These are phyloP conservation scores for Phytopythium chamaehyphon DNA, from an alignment of 352 stramenopile genomes.

Conservation along the genomic window DNA sequence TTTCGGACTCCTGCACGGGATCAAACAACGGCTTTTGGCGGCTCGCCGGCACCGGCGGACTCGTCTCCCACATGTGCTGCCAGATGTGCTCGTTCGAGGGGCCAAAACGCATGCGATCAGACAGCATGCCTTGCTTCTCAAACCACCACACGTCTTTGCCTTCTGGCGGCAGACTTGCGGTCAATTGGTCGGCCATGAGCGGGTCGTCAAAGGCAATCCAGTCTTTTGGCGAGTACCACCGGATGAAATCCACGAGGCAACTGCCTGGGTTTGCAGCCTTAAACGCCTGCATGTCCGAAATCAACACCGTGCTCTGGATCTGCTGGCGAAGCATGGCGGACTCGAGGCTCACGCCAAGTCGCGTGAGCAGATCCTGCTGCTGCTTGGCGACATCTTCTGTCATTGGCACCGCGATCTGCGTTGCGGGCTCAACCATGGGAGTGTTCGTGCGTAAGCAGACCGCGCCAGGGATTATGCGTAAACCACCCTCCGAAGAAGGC, in stretches of 20 bases:
- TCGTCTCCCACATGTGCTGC: conserved; percentile 74
- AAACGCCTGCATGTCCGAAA: conserved; percentile 86
- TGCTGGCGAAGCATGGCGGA: conserved; percentile 69
- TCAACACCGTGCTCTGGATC: conserved; percentile 62
- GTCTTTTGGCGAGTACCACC: conserved; percentile 82
- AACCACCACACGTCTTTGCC: conserved; percentile 64
- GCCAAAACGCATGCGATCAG: conserved; percentile 61
- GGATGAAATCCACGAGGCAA: conserved; percentile 76
- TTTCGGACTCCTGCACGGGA: conserved; percentile 68
- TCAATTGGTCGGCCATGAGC: conserved; percentile 10
- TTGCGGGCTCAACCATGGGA: conserved; percentile 58
- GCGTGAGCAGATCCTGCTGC: conserved; percentile 70
- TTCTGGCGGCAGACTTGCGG: conserved; percentile 30
- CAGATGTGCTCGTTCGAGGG: conserved; percentile 44
- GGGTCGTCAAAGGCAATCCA: conserved; percentile 48
- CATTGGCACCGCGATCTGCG: conserved; percentile 59
- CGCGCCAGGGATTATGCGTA: conserved; percentile 25
- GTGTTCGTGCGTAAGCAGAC: conserved; percentile 43
- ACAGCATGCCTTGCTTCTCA: conserved; percentile 61
- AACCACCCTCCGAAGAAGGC: conserved; percentile 23
- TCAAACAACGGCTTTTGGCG: conserved; percentile 77
- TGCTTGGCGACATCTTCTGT: conserved; percentile 78
- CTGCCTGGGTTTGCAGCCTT: conserved; percentile 71
- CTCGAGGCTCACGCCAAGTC: conserved; percentile 56
- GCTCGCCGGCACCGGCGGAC: conserved; percentile 35